Percentiles rank a stretch among this genome's conserved stretches.
These are phyloP conservation scores for Emydomyces testavorans DNA, from an alignment of 2,329 filamentous ascomycete species.

Conservation along the genomic window DNA sequence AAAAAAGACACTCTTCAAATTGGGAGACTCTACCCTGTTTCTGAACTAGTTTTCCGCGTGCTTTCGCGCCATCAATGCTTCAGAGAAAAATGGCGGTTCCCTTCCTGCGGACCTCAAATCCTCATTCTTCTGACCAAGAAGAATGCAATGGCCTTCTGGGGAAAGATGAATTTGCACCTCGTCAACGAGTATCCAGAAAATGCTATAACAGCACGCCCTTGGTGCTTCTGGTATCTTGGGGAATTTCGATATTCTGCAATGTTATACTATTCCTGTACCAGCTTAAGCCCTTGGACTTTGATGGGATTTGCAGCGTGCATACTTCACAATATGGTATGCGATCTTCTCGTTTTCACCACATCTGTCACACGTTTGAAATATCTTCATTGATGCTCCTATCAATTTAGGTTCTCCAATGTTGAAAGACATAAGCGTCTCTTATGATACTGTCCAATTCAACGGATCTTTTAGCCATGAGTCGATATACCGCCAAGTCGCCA, in stretches of 20 bases:
- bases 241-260: slow-evolving; percentile 16
- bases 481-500: slow-evolving; percentile 41
- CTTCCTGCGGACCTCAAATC: background rate
- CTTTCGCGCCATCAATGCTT: too few relatives aligned
- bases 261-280: slow-evolving; percentile 12
- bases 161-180: background rate
- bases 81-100: background rate
- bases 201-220: background rate
- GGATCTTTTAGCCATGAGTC: slow-evolving; percentile 46
- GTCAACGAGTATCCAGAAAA: background rate
- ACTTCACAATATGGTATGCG: slow-evolving; percentile 12
- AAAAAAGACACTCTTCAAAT: too few relatives aligned
- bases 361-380: too few relatives aligned
- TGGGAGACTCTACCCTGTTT: too few relatives aligned
- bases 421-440: slow-evolving; percentile 34
- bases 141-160: background rate
- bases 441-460: slow-evolving; percentile 40
- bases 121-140: background rate
- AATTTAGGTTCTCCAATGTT: slow-evolving; percentile 24
- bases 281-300: slow-evolving; percentile 6
- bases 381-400: background rate
- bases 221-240: slow-evolving; percentile 3
- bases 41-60: too few relatives aligned
- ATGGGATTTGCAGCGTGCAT: slow-evolving; percentile 12
- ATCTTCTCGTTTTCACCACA: background rate